These are phyloP conservation scores for Lichtheimia corymbifera DNA, from an alignment of 371 early-diverging fungal genomes.

Conservation along the genomic window DNA sequence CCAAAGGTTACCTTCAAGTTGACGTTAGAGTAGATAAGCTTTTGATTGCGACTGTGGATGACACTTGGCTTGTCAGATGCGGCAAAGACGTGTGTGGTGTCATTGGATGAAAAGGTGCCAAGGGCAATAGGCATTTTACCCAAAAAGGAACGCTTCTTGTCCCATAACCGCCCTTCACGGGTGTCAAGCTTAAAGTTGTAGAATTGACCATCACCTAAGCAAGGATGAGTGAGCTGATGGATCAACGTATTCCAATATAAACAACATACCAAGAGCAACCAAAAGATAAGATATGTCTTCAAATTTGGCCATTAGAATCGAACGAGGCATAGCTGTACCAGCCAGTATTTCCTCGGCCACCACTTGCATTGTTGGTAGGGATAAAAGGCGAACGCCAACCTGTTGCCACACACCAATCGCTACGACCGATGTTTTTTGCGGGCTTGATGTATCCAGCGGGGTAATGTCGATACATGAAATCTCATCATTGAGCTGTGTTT, in stretches of 20 bases:
- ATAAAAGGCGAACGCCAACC: conserved; percentile 63
- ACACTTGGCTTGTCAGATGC: conserved; percentile 89
- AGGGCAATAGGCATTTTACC: conserved; percentile 81
- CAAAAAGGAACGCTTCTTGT: conserved; percentile 68
- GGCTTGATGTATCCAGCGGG: conserved; percentile 41
- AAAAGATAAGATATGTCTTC: conserved; percentile 75
- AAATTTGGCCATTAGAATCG: conserved; percentile 74
- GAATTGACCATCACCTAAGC: conserved; percentile 79
- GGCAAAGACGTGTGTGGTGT: conserved; percentile 76
- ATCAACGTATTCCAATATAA: background rate
- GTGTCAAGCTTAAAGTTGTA: conserved; percentile 66
- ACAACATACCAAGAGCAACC: conserved; percentile 69
- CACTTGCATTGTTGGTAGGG: conserved; percentile 58
- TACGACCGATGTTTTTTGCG: conserved; percentile 42
- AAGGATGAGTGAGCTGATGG: background rate
- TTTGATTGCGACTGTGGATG: conserved; percentile 71
- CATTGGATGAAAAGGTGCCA: conserved; percentile 63
- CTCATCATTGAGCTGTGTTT: conserved; percentile 57
- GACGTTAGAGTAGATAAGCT: conserved; percentile 83
- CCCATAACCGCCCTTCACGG: conserved; percentile 43
- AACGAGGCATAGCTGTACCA: conserved; percentile 74
- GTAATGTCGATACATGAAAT: conserved; percentile 78
- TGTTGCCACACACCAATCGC: conserved; percentile 83
- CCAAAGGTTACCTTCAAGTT: conserved; percentile 66
- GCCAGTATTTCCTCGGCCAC: conserved; percentile 53